phyloP scores from a whole-genome alignment of 2,329 filamentous ascomycete genomes.

The Diplodia sapinea region DNA sequence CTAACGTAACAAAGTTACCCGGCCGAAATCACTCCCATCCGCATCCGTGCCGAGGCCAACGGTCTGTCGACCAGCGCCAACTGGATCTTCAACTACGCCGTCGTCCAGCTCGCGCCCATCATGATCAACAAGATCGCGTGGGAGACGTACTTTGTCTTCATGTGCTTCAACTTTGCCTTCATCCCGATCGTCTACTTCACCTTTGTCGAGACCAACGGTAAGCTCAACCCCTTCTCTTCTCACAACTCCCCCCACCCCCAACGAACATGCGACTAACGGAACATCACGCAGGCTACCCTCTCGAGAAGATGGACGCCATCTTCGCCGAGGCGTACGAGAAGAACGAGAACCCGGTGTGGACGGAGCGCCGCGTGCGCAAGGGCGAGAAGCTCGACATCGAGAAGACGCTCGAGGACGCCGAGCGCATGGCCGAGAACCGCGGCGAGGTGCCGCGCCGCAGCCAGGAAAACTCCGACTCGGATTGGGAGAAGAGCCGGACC shows the following conservation, averaged over 20 bases:
- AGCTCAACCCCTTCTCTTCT: too few relatives aligned
- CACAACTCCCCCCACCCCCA: too few relatives aligned
- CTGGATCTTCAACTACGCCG: conserved; percentile 49
- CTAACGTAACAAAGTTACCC: conserved; percentile 50
- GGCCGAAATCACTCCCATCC: conserved; percentile 52
- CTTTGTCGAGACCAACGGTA: conserved; percentile 31
- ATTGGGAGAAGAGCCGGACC: conserved; percentile 7
- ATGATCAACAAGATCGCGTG: conserved; percentile 31
- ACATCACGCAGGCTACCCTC: conserved; percentile 33
- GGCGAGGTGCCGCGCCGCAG: conserved; percentile 16
- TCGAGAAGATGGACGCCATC: conserved; percentile 42
- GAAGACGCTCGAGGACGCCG: conserved; percentile 30
- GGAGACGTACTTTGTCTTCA: conserved; percentile 32
- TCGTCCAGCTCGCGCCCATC: conserved; percentile 51
- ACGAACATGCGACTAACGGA: neutral
- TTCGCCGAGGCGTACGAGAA: conserved; percentile 39
- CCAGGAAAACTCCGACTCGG: conserved; percentile 2
- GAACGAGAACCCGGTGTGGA: conserved; percentile 40
- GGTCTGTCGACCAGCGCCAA: conserved; percentile 47
- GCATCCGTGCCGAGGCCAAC: conserved; percentile 47
- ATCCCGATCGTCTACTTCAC: conserved; percentile 38
- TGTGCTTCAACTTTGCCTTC: conserved; percentile 31
- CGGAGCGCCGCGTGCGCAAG: conserved; percentile 37
- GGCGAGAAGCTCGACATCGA: conserved; percentile 35
- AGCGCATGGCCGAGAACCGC: conserved; percentile 22